These are phyloP conservation scores for Colletotrichum tropicicola DNA, from an alignment of 2,329 filamentous ascomycete species.

Conservation along the genomic window DNA sequence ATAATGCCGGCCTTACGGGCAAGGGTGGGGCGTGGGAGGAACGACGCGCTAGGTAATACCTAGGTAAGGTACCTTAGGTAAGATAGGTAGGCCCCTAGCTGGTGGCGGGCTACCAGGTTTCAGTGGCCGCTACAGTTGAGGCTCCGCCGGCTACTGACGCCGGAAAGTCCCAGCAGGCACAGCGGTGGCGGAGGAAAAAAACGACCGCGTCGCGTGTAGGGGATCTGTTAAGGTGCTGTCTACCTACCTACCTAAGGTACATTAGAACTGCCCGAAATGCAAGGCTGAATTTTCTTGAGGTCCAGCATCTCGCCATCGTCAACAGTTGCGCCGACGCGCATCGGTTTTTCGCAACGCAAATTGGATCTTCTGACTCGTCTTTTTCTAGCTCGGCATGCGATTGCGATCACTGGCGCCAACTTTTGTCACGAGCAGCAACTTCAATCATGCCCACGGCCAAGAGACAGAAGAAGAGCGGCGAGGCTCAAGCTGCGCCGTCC, in stretches of 20 bases:
- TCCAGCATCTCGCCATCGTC: constrained; percentile 11
- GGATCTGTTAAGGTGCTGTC: too few species aligned
- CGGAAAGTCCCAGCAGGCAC: too few species aligned
- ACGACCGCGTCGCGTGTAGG: constrained; percentile 19
- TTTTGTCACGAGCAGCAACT: constrained; percentile 8
- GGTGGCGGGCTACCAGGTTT: too few species aligned
- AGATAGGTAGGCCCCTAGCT: too few species aligned
- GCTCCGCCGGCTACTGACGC: too few species aligned
- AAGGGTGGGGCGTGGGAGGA: too few species aligned
- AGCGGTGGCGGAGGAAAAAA: too few species aligned
- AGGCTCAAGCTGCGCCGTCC: constrained; percentile 44
- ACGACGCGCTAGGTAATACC: too few species aligned
- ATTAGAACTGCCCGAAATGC: constrained; percentile 30
- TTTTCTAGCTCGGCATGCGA: constrained; percentile 12
- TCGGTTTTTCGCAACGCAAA: constrained; percentile 38
- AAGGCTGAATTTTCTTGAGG: constrained; percentile 45
- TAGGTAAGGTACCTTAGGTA: too few species aligned
- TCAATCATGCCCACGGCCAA: constrained; percentile 66
- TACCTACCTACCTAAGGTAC: too few species aligned
- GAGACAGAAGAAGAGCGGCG: constrained; percentile 63
- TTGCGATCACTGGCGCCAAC: background rate
- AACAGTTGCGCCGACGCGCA: constrained; percentile 26
- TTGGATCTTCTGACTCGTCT: background rate
- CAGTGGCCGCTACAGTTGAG: too few species aligned
- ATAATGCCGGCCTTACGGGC: too few species aligned